Percentiles rank a stretch among this genome's conserved stretches.
phyloP scores from a whole-genome alignment of 208 protist genomes.

The Porcisia deanei region DNA sequence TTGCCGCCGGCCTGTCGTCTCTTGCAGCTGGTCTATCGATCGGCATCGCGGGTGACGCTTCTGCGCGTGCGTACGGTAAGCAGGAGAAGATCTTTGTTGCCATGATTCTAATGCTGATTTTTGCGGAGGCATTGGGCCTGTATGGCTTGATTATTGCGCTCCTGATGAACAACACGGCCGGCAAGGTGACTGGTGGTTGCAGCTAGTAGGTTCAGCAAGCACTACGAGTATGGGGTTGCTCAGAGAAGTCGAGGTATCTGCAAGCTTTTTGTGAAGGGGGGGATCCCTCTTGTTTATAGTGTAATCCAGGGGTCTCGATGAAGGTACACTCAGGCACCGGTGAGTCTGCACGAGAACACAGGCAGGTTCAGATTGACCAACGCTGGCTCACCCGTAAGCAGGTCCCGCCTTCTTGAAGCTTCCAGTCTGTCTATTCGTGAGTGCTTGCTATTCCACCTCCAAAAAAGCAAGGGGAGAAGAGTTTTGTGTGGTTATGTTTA shows the following conservation, averaged over 20 bases:
- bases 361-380: not conserved
- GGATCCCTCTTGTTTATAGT: not conserved
- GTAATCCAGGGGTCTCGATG: not conserved
- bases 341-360: not conserved
- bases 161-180: conserved; percentile 91
- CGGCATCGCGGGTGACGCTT: conserved; percentile 99
- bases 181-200: conserved; percentile 43
- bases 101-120: conserved; percentile 99
- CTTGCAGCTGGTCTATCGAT: conserved; percentile 99
- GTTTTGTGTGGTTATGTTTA: not conserved
- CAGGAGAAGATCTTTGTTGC: conserved; percentile 98
- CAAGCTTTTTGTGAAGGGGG: not conserved
- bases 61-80: conserved; percentile 86
- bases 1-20: conserved; percentile 95
- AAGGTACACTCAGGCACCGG: not conserved
- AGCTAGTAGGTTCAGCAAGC: not conserved
- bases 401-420: not conserved
- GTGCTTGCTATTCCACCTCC: not conserved
- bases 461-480: not conserved
- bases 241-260: not conserved
- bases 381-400: not conserved
- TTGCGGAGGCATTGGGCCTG: conserved; percentile 98
- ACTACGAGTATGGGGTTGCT: not conserved
- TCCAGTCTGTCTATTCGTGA: not conserved
- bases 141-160: conserved; percentile 99